Evolutionary conservation across 306 rosid genomes (phyloP), one percentile per base, ranked within the genome.

Genomic region (Alnus glutinosa): DNA sequence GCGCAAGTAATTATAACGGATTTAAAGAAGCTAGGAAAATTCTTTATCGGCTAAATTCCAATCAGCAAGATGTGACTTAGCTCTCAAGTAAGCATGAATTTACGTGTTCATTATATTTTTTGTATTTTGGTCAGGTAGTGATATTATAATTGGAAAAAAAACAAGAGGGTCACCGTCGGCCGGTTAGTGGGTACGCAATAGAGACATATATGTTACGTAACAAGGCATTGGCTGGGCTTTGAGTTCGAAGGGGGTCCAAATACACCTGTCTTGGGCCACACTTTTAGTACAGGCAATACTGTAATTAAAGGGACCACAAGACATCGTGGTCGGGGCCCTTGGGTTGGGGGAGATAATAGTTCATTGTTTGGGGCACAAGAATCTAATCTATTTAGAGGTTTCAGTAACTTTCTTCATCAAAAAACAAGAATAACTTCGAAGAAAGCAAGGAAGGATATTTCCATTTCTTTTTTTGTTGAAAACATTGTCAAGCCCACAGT

Each of bases 151-250:
- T 4, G 10, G 70, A 7, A 5, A 63, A 5, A 63, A 63, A 63
- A 63, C 70, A 6, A 5, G 13, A 63, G 19, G 70, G 70, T 63
- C 70, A 15, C 46, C 3, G 8, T 68, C 50, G 4, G 13, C 23
- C 13, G 15, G 32, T 42, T 19, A 42, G 15, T 18, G 72, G 72
- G 7, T 42, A 19, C 5, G 50, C 72, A 68, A 42, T 9, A 0
- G 51, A 42, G 72, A 68, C 72, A 18, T n/a, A n/a, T n/a, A n/a
- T 44, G 51, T 18, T 23, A 11, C 52, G 52, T 9, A 49, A 9
- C 18, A 4, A n/a, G n/a, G 72, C 15, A 9, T 30, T 42, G 72
- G 72, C 72, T 68, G 34, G 72, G 72, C 44, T 68, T 68, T 42
- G 51, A 46, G 72, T 18, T 68, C 52, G 16, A 44, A 1, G 28